Base-by-base conservation (phyloP, 305 asterid species). In the Rubia tinctorum region DNA sequence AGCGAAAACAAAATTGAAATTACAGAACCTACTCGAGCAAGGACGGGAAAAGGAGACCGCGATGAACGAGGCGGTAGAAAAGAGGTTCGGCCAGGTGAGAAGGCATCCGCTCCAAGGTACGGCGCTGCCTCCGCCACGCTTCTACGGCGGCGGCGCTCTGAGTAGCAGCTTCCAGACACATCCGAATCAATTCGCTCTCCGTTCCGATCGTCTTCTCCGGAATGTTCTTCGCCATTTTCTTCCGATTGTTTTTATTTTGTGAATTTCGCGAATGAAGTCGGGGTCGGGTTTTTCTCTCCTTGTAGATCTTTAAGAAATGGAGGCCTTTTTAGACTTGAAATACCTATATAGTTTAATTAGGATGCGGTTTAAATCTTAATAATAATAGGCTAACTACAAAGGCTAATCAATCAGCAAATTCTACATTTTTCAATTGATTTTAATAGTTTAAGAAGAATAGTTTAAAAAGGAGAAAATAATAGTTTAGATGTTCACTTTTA, bases 81-180 rank as follows among this genome's bases (percentile, higher is more conserved):
- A 90, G 92, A 80, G 90, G 84, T 72, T 85, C 90, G 22, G 96
- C 95, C 60, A 95, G 95, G 53, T 79, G 96, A 73, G 90, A 74
- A 66, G 98, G 99, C 91, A 89, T 79, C 64, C 89, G 88, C 76
- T 87, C 96, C 68, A 92, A 82, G 64, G 90, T 85, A 55, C 97
- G 92, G 66, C 98, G 89, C 83, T 90, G 98, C 84, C 92, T 83
- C 89, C 97, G 87, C 99, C 97, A 95, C 76, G 79, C 83, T 44
- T 92, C 96, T 65, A 95, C 85, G 66, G 96, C 89, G 71, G 20
- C 85, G 74, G 76, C 55, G 84, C 84, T 87, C 76, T 80, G 84
- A 18, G 96, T 86, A 37, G 99, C 99, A 58, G 91, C 86, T 67
- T 79, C 88, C 79, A 95, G 80, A 88, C 97, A 90, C 90, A 85